phyloP scores from a whole-genome alignment of 306 rosid species.

The Comarum palustre region DNA sequence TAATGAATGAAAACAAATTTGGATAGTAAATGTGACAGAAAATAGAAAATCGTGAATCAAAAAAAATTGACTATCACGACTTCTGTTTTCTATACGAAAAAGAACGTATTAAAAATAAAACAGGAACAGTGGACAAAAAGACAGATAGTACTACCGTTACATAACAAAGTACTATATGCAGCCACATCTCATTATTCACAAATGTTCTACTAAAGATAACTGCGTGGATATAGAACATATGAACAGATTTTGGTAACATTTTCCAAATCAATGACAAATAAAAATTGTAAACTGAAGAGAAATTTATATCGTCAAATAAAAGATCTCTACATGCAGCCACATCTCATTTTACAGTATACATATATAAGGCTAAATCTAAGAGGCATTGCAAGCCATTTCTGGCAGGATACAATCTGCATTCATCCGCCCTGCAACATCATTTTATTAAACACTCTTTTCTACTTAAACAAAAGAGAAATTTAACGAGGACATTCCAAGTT shows the following conservation, averaged over 20 bases:
- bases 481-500: not conserved
- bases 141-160: not conserved
- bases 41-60: not conserved
- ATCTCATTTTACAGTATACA: not conserved
- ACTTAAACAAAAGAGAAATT: not conserved
- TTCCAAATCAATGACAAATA: not conserved
- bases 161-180: not conserved
- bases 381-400: not conserved
- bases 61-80: not conserved
- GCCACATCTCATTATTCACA: conserved; percentile 7
- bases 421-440: not conserved
- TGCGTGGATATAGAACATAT: not conserved
- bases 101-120: not conserved
- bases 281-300: not conserved
- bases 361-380: not conserved
- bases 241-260: not conserved
- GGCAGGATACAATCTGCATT: not conserved
- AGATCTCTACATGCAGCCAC: not conserved
- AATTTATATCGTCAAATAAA: not conserved
- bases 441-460: not conserved
- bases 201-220: not conserved
- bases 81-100: not conserved
- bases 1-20: not conserved
- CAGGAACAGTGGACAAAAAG: not conserved
- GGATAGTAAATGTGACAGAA: not conserved